Base-by-base conservation (phyloP, 2,329 filamentous ascomycete genomes). In the Zalaria obscura region DNA sequence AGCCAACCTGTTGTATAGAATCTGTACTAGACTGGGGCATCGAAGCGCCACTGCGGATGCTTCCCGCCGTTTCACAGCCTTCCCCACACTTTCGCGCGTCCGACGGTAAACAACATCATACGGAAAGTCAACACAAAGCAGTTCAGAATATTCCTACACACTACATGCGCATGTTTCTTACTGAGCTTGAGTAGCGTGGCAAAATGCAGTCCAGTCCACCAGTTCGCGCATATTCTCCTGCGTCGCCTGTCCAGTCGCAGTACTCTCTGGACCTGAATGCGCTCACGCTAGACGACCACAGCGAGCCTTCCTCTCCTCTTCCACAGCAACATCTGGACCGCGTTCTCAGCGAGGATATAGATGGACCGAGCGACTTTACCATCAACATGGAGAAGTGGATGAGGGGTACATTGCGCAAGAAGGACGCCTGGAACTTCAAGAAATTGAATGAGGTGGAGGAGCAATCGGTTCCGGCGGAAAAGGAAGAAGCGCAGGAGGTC, bases 361-460 rank as follows among this genome's bases (percentile, higher is more conserved):
- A 60, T 36, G 58, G 57, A 5, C 58, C 58, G 1, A 58, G 52
- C 43, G 57, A 61, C 47, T 61, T 61, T 36, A 61, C 58, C 5
- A 47, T 55, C 33, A 57, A 61, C 48, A 54, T 61, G 51, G 53
- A 51, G 27, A 48, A 51, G 41, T 60, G 52, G 51, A 57, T 59
- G 50, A 43, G 44, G 26, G 32, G 25, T 10, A 37, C 32, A 3
- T 37, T 36, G 5, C 28, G 36, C 3, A 27, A 27, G n/a, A 43
- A 36, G 18, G 37, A 33, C 38, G 28, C 5, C 10, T 29, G 39
- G 26, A 43, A 36, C 41, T 41, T 37, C 34, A 45, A n/a, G 42
- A 40, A 44, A 40, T 31, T 41, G 27, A 29, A 41, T 10, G 39
- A 34, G 9, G 35, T 26, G 25, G 27, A 36, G n/a, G 26, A 35